Percentiles rank a stretch among this genome's conserved stretches.
Conservation (phyloP, 1,284 basidiomycete species). For the Ustilago shanxiensis region DNA sequence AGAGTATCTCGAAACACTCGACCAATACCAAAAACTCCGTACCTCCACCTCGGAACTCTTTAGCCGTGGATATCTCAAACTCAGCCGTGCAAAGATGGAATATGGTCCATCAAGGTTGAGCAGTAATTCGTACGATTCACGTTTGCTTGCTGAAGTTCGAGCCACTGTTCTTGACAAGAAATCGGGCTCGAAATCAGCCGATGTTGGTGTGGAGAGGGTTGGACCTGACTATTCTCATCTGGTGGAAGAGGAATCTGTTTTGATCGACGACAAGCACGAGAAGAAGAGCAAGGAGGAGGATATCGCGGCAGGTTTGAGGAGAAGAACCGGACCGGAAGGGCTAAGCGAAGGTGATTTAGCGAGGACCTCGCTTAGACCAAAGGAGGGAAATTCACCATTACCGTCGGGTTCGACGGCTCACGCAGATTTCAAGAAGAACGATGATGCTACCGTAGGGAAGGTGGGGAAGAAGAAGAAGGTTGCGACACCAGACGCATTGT, state of each 20-base stretch:
- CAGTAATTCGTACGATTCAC: conserved; percentile 51
- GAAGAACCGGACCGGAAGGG: conserved; percentile 8
- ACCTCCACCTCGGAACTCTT: conserved; percentile 8
- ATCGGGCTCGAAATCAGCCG: background rate
- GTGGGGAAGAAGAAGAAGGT: background rate
- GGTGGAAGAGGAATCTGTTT: conserved; percentile 1
- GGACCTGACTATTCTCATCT: conserved; percentile 39
- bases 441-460: background rate
- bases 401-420: background rate
- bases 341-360: conserved; percentile 5
- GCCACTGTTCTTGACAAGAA: conserved; percentile 2
- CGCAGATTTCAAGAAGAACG: background rate
- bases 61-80: conserved; percentile 40
- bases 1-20: conserved; percentile 51
- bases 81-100: conserved; percentile 56
- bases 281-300: conserved; percentile 6
- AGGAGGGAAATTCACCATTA: background rate
- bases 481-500: conserved; percentile 28
- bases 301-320: conserved; percentile 16
- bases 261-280: conserved; percentile 11
- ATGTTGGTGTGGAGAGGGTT: conserved; percentile 8
- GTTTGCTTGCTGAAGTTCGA: conserved; percentile 27
- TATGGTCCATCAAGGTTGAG: conserved; percentile 42
- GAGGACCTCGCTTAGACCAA: conserved; percentile 4
- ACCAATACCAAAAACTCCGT: conserved; percentile 40